These are phyloP conservation scores for Volutella citrinella DNA, from an alignment of 2,329 filamentous ascomycete genomes.

Conservation along the genomic window DNA sequence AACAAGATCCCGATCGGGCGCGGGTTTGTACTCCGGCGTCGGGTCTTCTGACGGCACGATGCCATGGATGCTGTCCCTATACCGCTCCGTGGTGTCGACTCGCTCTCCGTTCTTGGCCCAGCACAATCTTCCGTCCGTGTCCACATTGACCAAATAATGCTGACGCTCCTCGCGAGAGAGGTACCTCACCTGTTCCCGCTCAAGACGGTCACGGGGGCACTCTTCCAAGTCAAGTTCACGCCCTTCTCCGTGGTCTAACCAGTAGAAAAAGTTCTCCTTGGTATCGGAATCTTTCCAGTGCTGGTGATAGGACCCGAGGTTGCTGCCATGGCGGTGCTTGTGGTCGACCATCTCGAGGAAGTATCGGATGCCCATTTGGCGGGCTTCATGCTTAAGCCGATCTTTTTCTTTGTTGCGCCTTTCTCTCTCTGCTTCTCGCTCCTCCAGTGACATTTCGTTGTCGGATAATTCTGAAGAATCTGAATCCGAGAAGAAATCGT, in stretches of 20 bases:
- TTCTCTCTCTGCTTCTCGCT: conserved; percentile 36
- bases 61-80: conserved; percentile 75
- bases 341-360: conserved; percentile 82
- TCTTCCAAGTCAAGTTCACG: conserved; percentile 64
- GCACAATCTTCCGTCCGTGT: conserved; percentile 70
- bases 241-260: conserved; percentile 82
- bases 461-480: conserved; percentile 28
- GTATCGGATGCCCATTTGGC: conserved; percentile 82
- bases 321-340: conserved; percentile 85
- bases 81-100: conserved; percentile 74
- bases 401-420: conserved; percentile 48
- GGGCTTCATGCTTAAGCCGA: conserved; percentile 63
- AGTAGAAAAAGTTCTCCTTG: conserved; percentile 89
- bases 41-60: conserved; percentile 62
- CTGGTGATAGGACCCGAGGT: conserved; percentile 76
- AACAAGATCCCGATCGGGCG: conserved; percentile 11
- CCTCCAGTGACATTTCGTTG: conserved; percentile 31
- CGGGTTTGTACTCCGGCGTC: conserved; percentile 49
- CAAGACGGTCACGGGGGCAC: conserved; percentile 71
- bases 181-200: conserved; percentile 79
- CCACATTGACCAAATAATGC: conserved; percentile 76
- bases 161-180: conserved; percentile 77
- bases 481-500: conserved; percentile 52
- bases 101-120: conserved; percentile 81
- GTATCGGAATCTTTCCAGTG: conserved; percentile 78